Percentiles rank a stretch among this genome's conserved stretches.
phyloP scores from a whole-genome alignment of 140 eudicot genomes.

The Stevia rebaudiana region DNA sequence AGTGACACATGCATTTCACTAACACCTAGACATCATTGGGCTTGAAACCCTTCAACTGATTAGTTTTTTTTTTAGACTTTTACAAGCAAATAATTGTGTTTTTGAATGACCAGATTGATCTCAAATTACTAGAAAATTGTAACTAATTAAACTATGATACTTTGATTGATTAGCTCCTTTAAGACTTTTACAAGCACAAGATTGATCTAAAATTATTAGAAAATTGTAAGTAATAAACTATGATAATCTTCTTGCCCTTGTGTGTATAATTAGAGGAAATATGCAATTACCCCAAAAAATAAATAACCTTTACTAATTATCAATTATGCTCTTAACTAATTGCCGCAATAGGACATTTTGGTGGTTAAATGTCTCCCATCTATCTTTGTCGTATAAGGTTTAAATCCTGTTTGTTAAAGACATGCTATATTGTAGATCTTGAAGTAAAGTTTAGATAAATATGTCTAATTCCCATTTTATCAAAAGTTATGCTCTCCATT shows the following conservation, averaged over 20 bases:
- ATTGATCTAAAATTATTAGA: not conserved
- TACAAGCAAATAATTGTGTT: not conserved
- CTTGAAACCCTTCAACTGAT: too few species aligned
- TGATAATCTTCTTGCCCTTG: not conserved
- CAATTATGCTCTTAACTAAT: not conserved
- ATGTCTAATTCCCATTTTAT: too few species aligned
- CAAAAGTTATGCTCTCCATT: too few species aligned
- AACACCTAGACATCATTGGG: too few species aligned
- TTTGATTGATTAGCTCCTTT: not conserved
- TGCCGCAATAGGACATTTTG: too few species aligned
- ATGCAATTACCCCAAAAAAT: not conserved
- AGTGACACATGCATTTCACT: too few species aligned
- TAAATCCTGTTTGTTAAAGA: too few species aligned
- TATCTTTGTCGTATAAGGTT: too few species aligned
- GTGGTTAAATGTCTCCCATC: too few species aligned
- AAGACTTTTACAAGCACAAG: not conserved
- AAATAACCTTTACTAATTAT: not conserved
- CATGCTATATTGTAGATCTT: too few species aligned
- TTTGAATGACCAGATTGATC: not conserved
- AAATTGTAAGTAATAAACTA: not conserved
- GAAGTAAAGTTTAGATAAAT: too few species aligned
- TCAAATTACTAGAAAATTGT: not conserved
- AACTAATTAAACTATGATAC: too few species aligned
- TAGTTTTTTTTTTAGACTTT: not conserved
- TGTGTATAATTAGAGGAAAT: not conserved